Evolutionary conservation across 169 alveolate species (phyloP), one percentile per base, ranked within the genome.

Genomic region (Cystoisospora suis): DNA sequence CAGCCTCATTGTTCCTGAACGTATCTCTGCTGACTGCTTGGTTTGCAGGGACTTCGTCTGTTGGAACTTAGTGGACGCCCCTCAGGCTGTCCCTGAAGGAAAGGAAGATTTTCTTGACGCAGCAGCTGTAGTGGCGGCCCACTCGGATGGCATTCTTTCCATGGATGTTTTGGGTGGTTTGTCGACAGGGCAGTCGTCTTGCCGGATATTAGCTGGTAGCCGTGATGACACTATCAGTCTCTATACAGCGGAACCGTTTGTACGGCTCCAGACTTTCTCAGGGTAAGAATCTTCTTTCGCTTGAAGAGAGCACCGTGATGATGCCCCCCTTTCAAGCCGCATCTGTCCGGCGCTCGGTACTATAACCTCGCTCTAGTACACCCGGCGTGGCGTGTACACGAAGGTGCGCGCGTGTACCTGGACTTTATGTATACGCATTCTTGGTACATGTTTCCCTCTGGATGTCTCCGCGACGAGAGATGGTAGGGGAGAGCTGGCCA

Each of bases 191-290:
- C 58, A 40, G 58, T 53, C 65, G 49, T 65, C 65, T n/a, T 65
- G 44, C 27, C 56, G 79, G 59, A 81, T 88, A 38, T 81, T 88
- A 56, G 81, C 53, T 42, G 92, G 92, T 23, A 88, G 92, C 38
- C 61, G 92, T 15, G 92, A 88, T 42, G 92, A 88, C 72, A 88
- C 92, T 7, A 23, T 88, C 56, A 88, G 92, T 46, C 80, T 88
- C 46, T 88, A 88, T 75, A 58, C 92, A 70, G 88, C 47, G 20
- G 83, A 75, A 32, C 92, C 92, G 32, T 47, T 88, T 45, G 81
- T 75, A 38, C 81, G 92, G 72, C 89, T 88, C 27, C 81, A 77
- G 75, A 88, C 88, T 40, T 88, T 88, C 61, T 5, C 80, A 12
- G 92, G 92, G 92, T 88, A 44, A 15, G 92, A 12, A 2, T 3